A percentile compares a stretch with the other conserved stretches of the same genome.
These are phyloP conservation scores for Cafeteria roenbergensis DNA, from an alignment of 108 stramenopile genomes.

Conservation along the genomic window DNA sequence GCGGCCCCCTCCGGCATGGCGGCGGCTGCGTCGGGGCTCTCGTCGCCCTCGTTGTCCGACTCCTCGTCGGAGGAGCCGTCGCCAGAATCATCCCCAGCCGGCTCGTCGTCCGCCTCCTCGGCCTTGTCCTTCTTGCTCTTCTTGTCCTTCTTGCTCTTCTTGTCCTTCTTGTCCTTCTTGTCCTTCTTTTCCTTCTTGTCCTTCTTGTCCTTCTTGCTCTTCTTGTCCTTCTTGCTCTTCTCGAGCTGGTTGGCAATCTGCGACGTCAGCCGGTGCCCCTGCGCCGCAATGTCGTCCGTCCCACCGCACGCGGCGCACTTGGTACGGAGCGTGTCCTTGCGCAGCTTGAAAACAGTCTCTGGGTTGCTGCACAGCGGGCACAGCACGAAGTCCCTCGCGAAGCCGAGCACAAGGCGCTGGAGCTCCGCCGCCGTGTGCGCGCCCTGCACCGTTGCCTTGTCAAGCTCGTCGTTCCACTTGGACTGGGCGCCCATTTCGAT, in stretches of 20 bases:
- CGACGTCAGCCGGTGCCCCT: slow-evolving; percentile 72
- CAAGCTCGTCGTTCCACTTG: slow-evolving; percentile 71
- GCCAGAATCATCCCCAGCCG: slow-evolving; percentile 3
- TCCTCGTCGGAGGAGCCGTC: slow-evolving; percentile 6
- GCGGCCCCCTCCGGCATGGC: slow-evolving; percentile 9
- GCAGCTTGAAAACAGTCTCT: slow-evolving; percentile 89
- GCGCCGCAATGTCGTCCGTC: slow-evolving; percentile 81
- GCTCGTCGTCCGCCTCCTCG: background rate
- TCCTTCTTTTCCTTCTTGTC: slow-evolving; percentile 38
- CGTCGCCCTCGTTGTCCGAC: slow-evolving; percentile 19
- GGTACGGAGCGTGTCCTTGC: slow-evolving; percentile 56
- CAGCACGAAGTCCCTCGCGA: slow-evolving; percentile 87
- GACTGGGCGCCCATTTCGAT: slow-evolving; percentile 93
- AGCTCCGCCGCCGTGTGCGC: slow-evolving; percentile 72
- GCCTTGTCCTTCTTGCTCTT: slow-evolving; percentile 42
- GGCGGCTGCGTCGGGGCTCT: background rate
- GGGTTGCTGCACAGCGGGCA: slow-evolving; percentile 87
- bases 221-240: slow-evolving; percentile 14
- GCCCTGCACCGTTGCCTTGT: slow-evolving; percentile 91
- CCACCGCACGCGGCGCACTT: slow-evolving; percentile 91
- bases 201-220: slow-evolving; percentile 27
- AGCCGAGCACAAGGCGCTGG: slow-evolving; percentile 72
- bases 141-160: slow-evolving; percentile 28
- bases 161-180: slow-evolving; percentile 34
- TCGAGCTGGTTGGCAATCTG: slow-evolving; percentile 14